Conservation (phyloP, 805 yeast species). For the Deakozyma indianensis region DNA sequence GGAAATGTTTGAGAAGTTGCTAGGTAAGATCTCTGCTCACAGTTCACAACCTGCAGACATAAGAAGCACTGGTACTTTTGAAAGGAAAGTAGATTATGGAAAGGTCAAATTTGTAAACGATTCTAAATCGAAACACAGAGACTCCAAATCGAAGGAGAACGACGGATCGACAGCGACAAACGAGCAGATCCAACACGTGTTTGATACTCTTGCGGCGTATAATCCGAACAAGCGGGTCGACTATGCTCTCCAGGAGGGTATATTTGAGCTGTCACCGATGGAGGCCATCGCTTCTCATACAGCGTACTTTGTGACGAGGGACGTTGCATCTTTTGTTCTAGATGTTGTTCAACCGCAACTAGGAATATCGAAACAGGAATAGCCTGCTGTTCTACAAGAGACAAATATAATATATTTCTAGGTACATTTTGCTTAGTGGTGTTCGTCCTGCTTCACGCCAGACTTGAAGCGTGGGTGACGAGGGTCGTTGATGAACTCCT, state of each 20-base stretch:
- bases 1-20: background rate
- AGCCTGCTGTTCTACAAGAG: too few relatives aligned
- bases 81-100: background rate
- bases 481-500: constrained; percentile 85
- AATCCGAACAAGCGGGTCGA: constrained; percentile 74
- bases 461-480: constrained; percentile 81
- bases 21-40: background rate
- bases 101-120: background rate
- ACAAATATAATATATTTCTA: background rate
- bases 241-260: constrained; percentile 61
- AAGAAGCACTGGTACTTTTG: background rate
- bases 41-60: background rate
- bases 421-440: constrained; percentile 6
- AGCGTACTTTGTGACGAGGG: constrained; percentile 74
- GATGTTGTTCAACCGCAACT: constrained; percentile 20
- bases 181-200: constrained; percentile 6
- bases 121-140: too few relatives aligned
- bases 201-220: constrained; percentile 27
- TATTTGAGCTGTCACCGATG: constrained; percentile 58
- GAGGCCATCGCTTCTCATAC: constrained; percentile 79
- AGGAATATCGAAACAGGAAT: background rate
- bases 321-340: constrained; percentile 67
- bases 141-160: background rate
- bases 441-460: constrained; percentile 31
- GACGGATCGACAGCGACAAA: background rate